These are phyloP conservation scores for Solanum paucissectum DNA, from an alignment of 257 asterid species.

Conservation along the genomic window DNA sequence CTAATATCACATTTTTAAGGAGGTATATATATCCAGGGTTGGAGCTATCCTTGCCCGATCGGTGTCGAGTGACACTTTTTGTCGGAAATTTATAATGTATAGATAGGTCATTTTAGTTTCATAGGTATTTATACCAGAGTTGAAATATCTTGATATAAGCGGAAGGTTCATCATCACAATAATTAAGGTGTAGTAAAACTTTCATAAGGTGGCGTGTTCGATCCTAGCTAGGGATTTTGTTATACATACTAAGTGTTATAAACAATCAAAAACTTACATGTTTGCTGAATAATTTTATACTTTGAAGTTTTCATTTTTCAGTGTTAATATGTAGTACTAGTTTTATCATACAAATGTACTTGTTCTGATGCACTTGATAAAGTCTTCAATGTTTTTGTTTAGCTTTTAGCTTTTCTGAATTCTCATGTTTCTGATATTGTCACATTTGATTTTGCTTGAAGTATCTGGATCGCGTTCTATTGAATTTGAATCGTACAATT, in stretches of 20 bases:
- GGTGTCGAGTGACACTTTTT: background rate
- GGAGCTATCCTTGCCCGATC: background rate
- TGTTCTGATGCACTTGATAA: background rate
- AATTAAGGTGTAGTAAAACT: background rate
- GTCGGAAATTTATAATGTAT: background rate
- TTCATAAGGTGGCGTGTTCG: background rate
- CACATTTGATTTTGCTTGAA: background rate
- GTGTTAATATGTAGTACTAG: background rate
- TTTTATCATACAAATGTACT: background rate
- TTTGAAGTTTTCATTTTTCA: background rate
- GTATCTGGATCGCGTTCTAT: background rate
- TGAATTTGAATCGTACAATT: background rate
- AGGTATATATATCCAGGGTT: background rate
- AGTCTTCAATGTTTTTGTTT: background rate
- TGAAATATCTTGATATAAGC: background rate
- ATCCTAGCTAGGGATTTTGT: background rate
- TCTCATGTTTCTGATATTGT: background rate
- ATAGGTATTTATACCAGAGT: background rate
- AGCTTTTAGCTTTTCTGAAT: background rate
- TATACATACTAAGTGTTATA: background rate
- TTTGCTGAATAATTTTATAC: background rate
- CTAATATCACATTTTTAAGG: background rate
- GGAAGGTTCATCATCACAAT: accelerated
- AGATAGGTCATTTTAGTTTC: background rate
- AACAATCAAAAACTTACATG: background rate